A percentile compares a stretch with the other conserved stretches of the same genome.
Evolutionary conservation across 768 basidiomycete species (phyloP).

Genomic region (Nevesoporus exiguus): DNA sequence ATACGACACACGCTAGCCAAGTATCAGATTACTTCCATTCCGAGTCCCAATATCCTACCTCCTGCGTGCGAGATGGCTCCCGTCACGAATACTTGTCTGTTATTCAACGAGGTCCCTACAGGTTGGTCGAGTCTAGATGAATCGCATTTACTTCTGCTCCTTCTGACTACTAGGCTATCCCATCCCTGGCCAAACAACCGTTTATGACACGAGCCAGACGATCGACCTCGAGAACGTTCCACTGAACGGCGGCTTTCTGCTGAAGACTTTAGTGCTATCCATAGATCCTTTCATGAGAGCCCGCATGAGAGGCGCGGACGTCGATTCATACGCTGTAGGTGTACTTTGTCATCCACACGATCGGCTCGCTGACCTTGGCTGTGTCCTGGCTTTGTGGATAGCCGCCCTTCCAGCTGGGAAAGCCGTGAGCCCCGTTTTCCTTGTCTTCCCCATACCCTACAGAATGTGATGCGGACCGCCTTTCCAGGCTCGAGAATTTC

Average conservation of each 20-base stretch:
- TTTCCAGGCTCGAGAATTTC: neutral
- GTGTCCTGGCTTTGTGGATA: neutral
- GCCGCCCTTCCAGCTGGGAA: neutral
- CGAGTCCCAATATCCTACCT: neutral
- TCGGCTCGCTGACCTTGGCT: neutral
- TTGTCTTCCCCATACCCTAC: neutral
- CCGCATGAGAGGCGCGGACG: neutral
- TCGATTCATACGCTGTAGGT: neutral
- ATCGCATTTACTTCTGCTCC: no score
- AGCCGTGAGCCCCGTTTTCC: neutral
- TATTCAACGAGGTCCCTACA: conserved; percentile 1
- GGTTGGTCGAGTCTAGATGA: neutral
- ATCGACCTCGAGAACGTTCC: conserved; percentile 1
- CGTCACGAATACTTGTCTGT: neutral
- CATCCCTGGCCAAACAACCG: conserved; percentile 2
- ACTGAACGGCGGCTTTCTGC: conserved; percentile 2
- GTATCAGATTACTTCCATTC: neutral
- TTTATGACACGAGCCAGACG: conserved; percentile 1
- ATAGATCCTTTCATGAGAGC: conserved; percentile 1
- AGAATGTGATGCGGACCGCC: neutral
- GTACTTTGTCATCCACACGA: neutral
- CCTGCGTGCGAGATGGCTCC: neutral
- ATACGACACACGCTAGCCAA: no score
- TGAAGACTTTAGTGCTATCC: conserved; percentile 3
- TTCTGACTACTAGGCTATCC: neutral